A percentile compares a stretch with the other conserved stretches of the same genome.
phyloP scores from a whole-genome alignment of 1,284 basidiomycete genomes.

The Malassezia furfur region DNA sequence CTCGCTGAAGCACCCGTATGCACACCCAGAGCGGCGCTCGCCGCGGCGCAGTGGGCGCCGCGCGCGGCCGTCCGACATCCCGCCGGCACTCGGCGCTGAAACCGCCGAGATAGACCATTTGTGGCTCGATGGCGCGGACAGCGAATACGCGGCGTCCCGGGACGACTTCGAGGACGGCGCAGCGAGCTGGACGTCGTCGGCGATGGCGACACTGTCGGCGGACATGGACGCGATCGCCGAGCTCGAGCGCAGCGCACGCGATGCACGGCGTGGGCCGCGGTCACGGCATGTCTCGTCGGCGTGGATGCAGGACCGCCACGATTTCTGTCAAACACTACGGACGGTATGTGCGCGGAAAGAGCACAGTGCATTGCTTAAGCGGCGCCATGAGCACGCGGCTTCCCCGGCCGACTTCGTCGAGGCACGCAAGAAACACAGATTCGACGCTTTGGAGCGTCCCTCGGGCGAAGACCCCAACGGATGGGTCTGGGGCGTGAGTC shows the following conservation, averaged over 20 bases:
- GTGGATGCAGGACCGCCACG: conserved; percentile 21
- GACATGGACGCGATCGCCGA: background rate
- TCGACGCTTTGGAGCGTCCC: background rate
- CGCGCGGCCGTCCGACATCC: conserved; percentile 11
- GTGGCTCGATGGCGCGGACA: conserved; percentile 32
- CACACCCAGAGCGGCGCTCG: background rate
- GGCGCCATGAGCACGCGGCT: background rate
- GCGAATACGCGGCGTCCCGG: background rate
- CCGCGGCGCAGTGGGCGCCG: background rate
- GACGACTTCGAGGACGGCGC: background rate
- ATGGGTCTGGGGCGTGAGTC: conserved; percentile 4
- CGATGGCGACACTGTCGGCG: background rate
- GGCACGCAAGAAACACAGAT: conserved; percentile 3
- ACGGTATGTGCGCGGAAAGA: conserved; percentile 17
- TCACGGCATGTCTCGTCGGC: conserved; percentile 2
- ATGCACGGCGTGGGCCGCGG: background rate
- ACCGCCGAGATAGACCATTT: conserved; percentile 2
- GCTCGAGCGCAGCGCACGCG: background rate
- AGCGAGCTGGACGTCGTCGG: conserved; percentile 1
- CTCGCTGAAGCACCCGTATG: conserved; percentile 21
- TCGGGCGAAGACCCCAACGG: background rate
- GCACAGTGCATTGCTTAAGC: background rate
- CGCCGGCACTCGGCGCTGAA: background rate
- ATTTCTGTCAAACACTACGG: conserved; percentile 22
- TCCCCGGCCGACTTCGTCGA: conserved; percentile 1